A percentile compares a stretch with the other conserved stretches of the same genome.
Conservation (phyloP, 2,329 filamentous ascomycete species). For the Xylariomycetidae sp. region DNA sequence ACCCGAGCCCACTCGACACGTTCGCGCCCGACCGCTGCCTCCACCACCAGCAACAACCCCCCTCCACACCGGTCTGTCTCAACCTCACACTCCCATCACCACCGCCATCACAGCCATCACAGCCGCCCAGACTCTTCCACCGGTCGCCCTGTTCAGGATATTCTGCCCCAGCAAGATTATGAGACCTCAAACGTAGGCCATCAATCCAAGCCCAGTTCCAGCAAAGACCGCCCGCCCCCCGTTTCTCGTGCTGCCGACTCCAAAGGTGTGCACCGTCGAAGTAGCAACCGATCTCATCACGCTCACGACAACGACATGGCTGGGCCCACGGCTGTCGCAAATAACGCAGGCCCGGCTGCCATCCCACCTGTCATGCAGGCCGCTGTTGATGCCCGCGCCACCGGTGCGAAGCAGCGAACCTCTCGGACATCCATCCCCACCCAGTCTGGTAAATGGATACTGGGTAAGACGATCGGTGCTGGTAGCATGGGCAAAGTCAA, state of each 20-base stretch:
- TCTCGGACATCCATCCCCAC: conserved; percentile 82
- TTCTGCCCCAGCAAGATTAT: conserved; percentile 61
- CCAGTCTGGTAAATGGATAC: conserved; percentile 84
- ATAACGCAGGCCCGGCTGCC: conserved; percentile 49
- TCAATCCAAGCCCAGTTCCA: conserved; percentile 59
- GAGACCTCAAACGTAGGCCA: conserved; percentile 65
- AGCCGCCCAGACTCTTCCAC: conserved; percentile 36
- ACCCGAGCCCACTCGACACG: conserved; percentile 33
- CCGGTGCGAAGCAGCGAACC: conserved; percentile 47
- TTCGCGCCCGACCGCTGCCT: conserved; percentile 27
- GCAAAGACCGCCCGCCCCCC: conserved; percentile 52
- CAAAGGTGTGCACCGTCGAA: conserved; percentile 42
- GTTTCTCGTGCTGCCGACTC: conserved; percentile 52
- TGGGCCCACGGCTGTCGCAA: conserved; percentile 43
- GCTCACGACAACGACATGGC: conserved; percentile 41
- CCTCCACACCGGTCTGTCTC: conserved; percentile 22
- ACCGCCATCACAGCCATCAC: conserved; percentile 32
- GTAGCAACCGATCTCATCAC: conserved; percentile 45
- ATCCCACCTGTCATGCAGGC: conserved; percentile 42
- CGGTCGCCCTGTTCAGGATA: conserved; percentile 38
- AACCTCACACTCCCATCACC: conserved; percentile 27
- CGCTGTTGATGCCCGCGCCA: conserved; percentile 41
- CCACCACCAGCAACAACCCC: conserved; percentile 20
- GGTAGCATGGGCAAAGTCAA: conserved; percentile 99
- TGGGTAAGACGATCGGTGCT: conserved; percentile 95